Conservation (phyloP, 345 rosid species). For the Brassica cretica region DNA sequence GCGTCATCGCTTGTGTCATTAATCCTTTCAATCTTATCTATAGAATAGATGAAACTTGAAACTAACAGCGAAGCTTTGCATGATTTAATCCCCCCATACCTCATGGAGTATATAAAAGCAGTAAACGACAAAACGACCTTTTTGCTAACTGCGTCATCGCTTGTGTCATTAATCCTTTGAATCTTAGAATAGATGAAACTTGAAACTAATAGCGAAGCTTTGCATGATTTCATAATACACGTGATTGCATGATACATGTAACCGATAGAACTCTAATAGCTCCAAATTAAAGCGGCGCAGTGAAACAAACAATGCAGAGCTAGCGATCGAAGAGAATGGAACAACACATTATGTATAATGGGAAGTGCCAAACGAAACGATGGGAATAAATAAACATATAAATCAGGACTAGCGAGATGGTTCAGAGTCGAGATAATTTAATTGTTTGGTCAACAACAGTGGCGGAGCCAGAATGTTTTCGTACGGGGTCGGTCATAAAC, state of each 20-base stretch:
- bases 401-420: neutral
- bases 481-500: too few species aligned
- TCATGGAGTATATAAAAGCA: neutral
- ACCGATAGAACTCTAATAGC: neutral
- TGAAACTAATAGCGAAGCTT: slow-evolving; percentile 12
- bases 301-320: neutral
- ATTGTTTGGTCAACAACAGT: neutral
- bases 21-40: neutral
- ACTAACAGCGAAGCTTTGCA: slow-evolving; percentile 11
- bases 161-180: slow-evolving; percentile 20
- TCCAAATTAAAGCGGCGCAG: neutral
- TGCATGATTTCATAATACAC: slow-evolving; percentile 12
- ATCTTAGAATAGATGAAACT: slow-evolving; percentile 14
- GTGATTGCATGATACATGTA: slow-evolving; percentile 1
- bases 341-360: neutral
- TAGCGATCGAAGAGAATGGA: neutral
- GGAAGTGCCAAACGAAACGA: neutral
- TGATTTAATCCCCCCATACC: neutral
- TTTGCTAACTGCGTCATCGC: slow-evolving; percentile 24
- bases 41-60: neutral
- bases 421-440: neutral
- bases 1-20: slow-evolving; percentile 32
- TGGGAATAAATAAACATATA: neutral
- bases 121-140: slow-evolving; percentile 26
- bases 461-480: too few species aligned